Conservation (phyloP, 1,139 yeast genomes). For the Debaryomyces nepalensis region DNA sequence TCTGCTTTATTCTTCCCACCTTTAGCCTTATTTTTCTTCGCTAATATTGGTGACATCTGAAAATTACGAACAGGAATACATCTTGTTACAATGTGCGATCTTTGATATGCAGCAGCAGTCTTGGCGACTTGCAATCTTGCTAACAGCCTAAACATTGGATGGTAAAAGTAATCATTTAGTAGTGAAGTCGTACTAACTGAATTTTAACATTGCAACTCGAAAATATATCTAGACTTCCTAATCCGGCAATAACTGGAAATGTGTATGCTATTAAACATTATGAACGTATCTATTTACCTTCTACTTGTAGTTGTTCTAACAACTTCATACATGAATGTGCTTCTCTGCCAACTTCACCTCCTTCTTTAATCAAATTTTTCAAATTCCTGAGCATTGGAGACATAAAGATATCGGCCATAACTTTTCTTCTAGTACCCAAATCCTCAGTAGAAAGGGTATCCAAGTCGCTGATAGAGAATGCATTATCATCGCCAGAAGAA, state of each 20-base stretch:
- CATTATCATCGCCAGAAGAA: constrained; percentile 28
- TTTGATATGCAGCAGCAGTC: background rate
- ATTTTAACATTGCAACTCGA: constrained; percentile 2
- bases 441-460: constrained; percentile 56
- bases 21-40: constrained; percentile 24
- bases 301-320: constrained; percentile 13
- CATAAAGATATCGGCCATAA: constrained; percentile 58
- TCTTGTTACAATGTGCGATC: background rate
- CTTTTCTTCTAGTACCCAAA: constrained; percentile 59
- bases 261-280: background rate
- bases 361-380: constrained; percentile 61
- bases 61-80: constrained; percentile 11
- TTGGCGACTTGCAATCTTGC: background rate
- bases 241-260: background rate
- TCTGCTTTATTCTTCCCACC: constrained; percentile 21
- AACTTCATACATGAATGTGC: constrained; percentile 46
- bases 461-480: constrained; percentile 34
- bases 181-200: background rate
- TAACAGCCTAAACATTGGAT: constrained; percentile 3
- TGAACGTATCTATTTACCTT: background rate
- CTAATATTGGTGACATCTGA: constrained; percentile 14
- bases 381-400: constrained; percentile 57
- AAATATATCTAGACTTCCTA: constrained; percentile 2
- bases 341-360: constrained; percentile 72
- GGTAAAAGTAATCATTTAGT: background rate